Base-by-base conservation (phyloP, 495 filamentous ascomycete genomes). In the Neurospora sp. region DNA sequence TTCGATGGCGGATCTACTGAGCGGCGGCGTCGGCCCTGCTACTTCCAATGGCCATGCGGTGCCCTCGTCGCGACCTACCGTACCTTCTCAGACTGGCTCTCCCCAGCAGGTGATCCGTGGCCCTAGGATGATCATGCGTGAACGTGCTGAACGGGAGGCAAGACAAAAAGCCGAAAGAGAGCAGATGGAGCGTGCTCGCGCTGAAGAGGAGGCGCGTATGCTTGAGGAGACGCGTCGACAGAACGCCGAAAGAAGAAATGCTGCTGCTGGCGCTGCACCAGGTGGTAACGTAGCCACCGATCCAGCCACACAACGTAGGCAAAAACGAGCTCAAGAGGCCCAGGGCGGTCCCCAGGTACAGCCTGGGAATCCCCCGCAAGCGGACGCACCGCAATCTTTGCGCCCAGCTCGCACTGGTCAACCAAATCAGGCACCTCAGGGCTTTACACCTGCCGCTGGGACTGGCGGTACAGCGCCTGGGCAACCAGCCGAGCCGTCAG, bases 1-100 rank as follows among this genome's bases (percentile, higher is more conserved):
- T 77, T 88, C 90, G 75, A 98, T 99, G 96, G 91, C 96, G 76
- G 92, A 97, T 82, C 84, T 97, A 77, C 84, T 88, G 79, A 86
- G 86, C 77, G 87, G 88, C 73, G 82, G 83, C 79, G 80, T 82
- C 80, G 78, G 78, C 69, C 82, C 84, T 72, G 78, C 80, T 81
- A 81, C 82, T 68, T 82, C 84, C 73, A 86, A 86, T 74, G 85
- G 84, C 74, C 83, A 85, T 76, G 80, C 75, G 84, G 83, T 78
- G 81, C 87, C 76, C 77, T 73, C 79, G 5, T 72, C 78, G 38
- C 79, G 83, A 41, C 81, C 84, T 59, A 82, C 84, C 0, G 81
- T 81, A 35, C 80, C 84, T 10, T 82, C 85, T 35, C 82, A 84
- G 71, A 82, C 83, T 48, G 82, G 85, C 37, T 88, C 87, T 1